Percentiles rank a stretch among this genome's conserved stretches.
phyloP scores from a whole-genome alignment of 1,284 basidiomycete species.

The Apiotrichum veenhuisii region DNA sequence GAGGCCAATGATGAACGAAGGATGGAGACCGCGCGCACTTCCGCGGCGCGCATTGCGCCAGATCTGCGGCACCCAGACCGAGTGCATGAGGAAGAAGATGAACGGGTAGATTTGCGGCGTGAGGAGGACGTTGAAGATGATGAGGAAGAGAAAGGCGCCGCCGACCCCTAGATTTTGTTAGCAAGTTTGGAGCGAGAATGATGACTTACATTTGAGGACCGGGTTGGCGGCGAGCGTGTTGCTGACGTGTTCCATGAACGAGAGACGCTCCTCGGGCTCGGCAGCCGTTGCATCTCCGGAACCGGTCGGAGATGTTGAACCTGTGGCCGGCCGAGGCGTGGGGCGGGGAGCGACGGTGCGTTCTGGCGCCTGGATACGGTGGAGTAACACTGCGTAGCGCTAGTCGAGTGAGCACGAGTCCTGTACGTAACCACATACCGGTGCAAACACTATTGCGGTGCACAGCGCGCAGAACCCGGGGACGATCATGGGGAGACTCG shows the following conservation, averaged over 20 bases:
- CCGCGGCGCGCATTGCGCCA: slow-evolving; percentile 68
- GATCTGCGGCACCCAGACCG: slow-evolving; percentile 79
- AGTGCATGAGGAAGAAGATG: slow-evolving; percentile 68
- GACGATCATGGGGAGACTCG: slow-evolving; percentile 70
- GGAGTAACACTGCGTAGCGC: slow-evolving; percentile 77
- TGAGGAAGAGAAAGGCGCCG: slow-evolving; percentile 57
- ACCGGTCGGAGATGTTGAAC: neutral
- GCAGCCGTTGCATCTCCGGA: neutral
- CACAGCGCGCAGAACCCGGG: slow-evolving; percentile 66
- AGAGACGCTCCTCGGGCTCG: neutral
- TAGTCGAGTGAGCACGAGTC: slow-evolving; percentile 38
- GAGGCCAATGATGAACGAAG: slow-evolving; percentile 72
- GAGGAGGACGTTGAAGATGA: slow-evolving; percentile 67
- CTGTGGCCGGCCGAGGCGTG: neutral
- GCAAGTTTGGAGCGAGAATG: neutral
- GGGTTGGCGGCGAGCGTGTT: slow-evolving; percentile 3
- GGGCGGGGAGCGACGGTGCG: slow-evolving; percentile 40
- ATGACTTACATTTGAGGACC: slow-evolving; percentile 5
- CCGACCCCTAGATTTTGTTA: slow-evolving; percentile 3
- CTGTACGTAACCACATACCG: slow-evolving; percentile 30
- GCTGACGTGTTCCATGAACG: neutral
- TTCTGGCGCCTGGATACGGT: slow-evolving; percentile 78
- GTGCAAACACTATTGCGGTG: slow-evolving; percentile 48
- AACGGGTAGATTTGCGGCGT: slow-evolving; percentile 66
- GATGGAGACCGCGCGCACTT: slow-evolving; percentile 63